phyloP scores from a whole-genome alignment of 192 early-diverging fungal genomes.

The Mortierella claussenii region DNA sequence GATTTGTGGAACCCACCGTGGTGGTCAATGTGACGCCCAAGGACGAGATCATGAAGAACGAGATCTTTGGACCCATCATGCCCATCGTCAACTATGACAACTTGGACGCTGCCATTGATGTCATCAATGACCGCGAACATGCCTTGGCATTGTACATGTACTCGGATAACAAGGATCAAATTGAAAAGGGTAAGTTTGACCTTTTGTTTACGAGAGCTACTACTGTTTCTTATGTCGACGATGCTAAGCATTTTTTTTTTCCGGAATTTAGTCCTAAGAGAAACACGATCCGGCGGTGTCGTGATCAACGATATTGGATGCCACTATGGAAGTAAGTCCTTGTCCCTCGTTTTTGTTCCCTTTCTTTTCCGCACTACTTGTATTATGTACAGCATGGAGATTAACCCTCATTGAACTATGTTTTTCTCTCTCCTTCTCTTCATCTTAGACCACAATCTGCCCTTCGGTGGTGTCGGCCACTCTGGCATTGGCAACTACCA shows the following conservation, averaged over 20 bases:
- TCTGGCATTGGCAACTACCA: slow-evolving; percentile 92
- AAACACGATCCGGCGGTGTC: slow-evolving; percentile 81
- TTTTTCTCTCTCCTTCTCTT: neutral
- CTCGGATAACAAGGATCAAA: slow-evolving; percentile 53
- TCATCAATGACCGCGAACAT: slow-evolving; percentile 69
- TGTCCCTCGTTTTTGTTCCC: neutral
- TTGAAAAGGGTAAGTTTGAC: slow-evolving; percentile 58
- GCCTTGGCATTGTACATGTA: slow-evolving; percentile 84
- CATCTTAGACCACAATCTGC: slow-evolving; percentile 60
- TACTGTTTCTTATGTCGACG: neutral
- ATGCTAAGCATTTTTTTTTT: neutral
- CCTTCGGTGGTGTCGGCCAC: slow-evolving; percentile 89
- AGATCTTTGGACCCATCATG: slow-evolving; percentile 75
- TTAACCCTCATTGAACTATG: neutral
- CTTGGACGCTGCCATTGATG: slow-evolving; percentile 65
- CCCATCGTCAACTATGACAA: slow-evolving; percentile 68
- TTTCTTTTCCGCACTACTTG: neutral
- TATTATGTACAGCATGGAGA: too few species aligned
- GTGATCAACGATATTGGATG: slow-evolving; percentile 84
- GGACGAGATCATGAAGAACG: slow-evolving; percentile 62
- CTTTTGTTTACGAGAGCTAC: neutral
- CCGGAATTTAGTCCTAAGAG: slow-evolving; percentile 58
- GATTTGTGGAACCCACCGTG: slow-evolving; percentile 69
- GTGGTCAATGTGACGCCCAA: slow-evolving; percentile 57
- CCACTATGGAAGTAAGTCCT: slow-evolving; percentile 66